A percentile compares a stretch with the other conserved stretches of the same genome.
phyloP scores from a whole-genome alignment of 2,329 filamentous ascomycete genomes.

The Chrysoporthe deuterocubensis region DNA sequence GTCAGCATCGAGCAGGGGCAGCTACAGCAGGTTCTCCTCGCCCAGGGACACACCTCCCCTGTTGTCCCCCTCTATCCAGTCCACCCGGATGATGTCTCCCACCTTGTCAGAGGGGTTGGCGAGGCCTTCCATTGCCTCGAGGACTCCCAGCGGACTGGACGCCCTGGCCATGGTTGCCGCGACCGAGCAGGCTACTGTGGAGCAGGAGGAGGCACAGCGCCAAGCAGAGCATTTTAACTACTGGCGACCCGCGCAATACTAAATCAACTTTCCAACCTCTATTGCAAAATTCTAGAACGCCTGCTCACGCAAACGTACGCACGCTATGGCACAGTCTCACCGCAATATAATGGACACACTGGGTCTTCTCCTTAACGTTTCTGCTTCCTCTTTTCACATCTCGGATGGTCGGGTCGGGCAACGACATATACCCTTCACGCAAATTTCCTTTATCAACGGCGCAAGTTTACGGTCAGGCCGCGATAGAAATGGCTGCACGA shows the following conservation, averaged over 20 bases:
- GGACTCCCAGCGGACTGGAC: conserved; percentile 58
- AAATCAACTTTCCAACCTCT: neutral
- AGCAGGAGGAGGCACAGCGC: conserved; percentile 35
- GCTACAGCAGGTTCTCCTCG: conserved; percentile 27
- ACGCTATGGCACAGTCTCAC: neutral
- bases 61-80: conserved; percentile 40
- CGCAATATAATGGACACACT: neutral
- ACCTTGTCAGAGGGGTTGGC: conserved; percentile 48
- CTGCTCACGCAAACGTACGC: neutral
- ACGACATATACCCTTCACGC: conserved; percentile 27
- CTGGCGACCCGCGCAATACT: conserved; percentile 30
- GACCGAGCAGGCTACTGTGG: conserved; percentile 14
- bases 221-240: conserved; percentile 47
- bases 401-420: conserved; percentile 24
- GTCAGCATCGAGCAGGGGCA: conserved; percentile 35
- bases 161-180: conserved; percentile 59
- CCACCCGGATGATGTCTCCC: conserved; percentile 52
- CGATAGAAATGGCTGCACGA: conserved; percentile 26
- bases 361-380: neutral
- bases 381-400: conserved; percentile 19
- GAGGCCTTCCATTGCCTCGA: conserved; percentile 44
- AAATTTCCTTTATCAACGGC: conserved; percentile 12
- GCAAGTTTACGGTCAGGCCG: conserved; percentile 8
- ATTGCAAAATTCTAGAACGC: neutral
- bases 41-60: conserved; percentile 39